Percentiles rank a stretch among this genome's conserved stretches.
Evolutionary conservation across 2,329 filamentous ascomycete species (phyloP).

Genomic region (Xylariaceae sp.): DNA sequence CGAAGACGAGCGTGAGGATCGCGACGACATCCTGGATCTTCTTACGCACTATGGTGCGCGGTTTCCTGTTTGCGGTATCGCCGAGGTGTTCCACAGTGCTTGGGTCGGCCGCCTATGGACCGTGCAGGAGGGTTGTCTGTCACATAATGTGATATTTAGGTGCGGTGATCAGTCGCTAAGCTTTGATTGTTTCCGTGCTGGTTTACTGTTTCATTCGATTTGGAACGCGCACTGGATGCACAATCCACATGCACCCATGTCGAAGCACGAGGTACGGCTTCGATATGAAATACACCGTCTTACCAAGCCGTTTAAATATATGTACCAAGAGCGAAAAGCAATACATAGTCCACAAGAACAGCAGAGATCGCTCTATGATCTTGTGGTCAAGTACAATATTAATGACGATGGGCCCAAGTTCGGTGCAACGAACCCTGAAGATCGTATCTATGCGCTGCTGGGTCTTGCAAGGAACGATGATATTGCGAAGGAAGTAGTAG

Average conservation of each 20-base stretch:
- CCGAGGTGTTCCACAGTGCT: constrained; percentile 36
- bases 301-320: constrained; percentile 30
- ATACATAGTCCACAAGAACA: constrained; percentile 32
- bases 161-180: constrained; percentile 25
- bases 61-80: constrained; percentile 37
- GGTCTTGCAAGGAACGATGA: constrained; percentile 38
- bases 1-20: constrained; percentile 31
- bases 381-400: constrained; percentile 42
- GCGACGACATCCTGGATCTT: constrained; percentile 37
- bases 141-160: constrained; percentile 17
- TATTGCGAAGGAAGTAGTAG: constrained; percentile 10
- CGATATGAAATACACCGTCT: constrained; percentile 34
- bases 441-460: constrained; percentile 42
- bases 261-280: constrained; percentile 21
- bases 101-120: constrained; percentile 45
- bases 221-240: constrained; percentile 41
- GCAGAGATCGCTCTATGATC: constrained; percentile 34
- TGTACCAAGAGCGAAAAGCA: constrained; percentile 40
- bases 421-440: constrained; percentile 37
- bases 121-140: constrained; percentile 42
- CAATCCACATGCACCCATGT: constrained; percentile 9
- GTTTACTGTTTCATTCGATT: constrained; percentile 39
- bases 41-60: constrained; percentile 28
- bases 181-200: constrained; percentile 25
- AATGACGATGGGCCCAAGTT: constrained; percentile 34